phyloP scores from a whole-genome alignment of 148 eudicot species.

The Rhododendron ovatum region DNA sequence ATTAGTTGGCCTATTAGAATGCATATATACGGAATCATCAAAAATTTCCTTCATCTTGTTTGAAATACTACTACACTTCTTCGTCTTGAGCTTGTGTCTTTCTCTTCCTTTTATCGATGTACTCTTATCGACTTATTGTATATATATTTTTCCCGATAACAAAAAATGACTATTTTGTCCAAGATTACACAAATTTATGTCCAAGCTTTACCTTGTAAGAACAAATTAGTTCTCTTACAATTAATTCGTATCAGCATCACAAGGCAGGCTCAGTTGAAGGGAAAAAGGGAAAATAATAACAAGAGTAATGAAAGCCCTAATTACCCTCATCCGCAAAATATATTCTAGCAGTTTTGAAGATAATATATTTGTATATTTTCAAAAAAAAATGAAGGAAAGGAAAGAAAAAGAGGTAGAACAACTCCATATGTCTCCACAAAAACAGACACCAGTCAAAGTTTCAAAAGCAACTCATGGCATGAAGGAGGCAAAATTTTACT shows the following conservation, averaged over 20 bases:
- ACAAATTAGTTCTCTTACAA: background rate
- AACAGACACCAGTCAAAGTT: conserved; percentile 7
- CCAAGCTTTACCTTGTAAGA: background rate
- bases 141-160: too few relatives aligned
- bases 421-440: background rate
- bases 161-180: background rate
- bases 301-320: background rate
- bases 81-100: background rate
- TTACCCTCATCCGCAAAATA: background rate
- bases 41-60: background rate
- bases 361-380: background rate
- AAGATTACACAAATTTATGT: background rate
- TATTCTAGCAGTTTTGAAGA: background rate
- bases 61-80: background rate
- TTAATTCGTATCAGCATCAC: background rate
- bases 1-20: background rate
- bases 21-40: background rate
- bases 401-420: background rate
- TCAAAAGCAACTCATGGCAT: background rate
- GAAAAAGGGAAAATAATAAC: background rate
- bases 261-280: background rate
- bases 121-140: too few relatives aligned
- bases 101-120: background rate
- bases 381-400: background rate
- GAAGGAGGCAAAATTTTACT: background rate